Base-by-base conservation (phyloP, 2,329 filamentous ascomycete genomes). In the Botrytis galanthina region DNA sequence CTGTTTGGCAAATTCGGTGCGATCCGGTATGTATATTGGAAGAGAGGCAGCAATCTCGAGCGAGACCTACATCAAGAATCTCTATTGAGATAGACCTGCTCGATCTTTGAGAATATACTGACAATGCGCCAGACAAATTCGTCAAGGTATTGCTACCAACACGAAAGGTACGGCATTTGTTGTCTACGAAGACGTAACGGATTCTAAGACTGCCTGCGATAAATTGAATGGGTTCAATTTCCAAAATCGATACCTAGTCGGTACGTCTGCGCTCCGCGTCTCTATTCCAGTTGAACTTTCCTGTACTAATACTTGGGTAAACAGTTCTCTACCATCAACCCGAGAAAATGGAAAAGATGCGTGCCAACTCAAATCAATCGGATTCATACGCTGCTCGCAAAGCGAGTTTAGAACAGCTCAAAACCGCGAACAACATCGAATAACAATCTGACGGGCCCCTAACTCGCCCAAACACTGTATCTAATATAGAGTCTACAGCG, bases 151-250 rank as follows among this genome's bases (percentile, higher is more conserved):
- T 82, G 94, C 95, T 79, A 94, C 91, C 85, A 95, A 96, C 84
- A 98, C 96, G 81, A 99, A 98, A 85, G 96, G 96, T 83, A 99
- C 96, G 71, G 96, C 95, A 78, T 99, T 97, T 84, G 96, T 99
- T 80, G 96, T 99, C 85, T 99, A 98, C 88, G 96, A 98, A 85
- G 96, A 99, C 88, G 95, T 98, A 79, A 93, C 96, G 89, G 96
- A 99, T 88, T 95, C 96, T 79, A 99, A 99, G 87, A 92, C 94
- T 85, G 96, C 96, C 82, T 98, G 96, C 88, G 96, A 99, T 87
- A 98, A 98, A 87, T 88, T 99, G 84, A 99, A 99, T 87, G 96
- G 96, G 83, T 99, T 97, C 91, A 99, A 99, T 87, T 99, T 99
- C 84, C 96, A 99, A 87, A 97, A 95, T 86, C 93, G 96, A 83